A percentile compares a stretch with the other conserved stretches of the same genome.
Conservation (phyloP, 2,329 filamentous ascomycete genomes). For the Arthrinium phaeospermum region DNA sequence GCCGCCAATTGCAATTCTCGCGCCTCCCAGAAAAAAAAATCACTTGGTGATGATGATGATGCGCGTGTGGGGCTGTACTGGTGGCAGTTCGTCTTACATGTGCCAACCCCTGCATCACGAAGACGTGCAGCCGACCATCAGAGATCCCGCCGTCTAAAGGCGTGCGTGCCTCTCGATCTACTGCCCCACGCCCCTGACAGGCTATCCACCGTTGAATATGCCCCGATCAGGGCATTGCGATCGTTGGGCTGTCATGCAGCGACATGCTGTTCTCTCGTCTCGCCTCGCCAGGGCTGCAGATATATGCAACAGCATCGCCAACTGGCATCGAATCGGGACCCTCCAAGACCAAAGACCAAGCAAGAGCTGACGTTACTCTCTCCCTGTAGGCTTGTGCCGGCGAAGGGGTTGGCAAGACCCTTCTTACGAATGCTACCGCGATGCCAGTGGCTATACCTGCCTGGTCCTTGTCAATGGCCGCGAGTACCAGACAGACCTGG, state of each 20-base stretch:
- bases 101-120: slow-evolving; percentile 40
- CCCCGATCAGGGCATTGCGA: slow-evolving; percentile 28
- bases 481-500: slow-evolving; percentile 90
- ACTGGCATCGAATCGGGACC: slow-evolving; percentile 31
- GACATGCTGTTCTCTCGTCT: slow-evolving; percentile 29
- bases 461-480: slow-evolving; percentile 94
- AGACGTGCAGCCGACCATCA: slow-evolving; percentile 39
- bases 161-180: slow-evolving; percentile 28
- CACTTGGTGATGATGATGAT: slow-evolving; percentile 40
- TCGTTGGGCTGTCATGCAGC: slow-evolving; percentile 41
- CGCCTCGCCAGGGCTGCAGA: slow-evolving; percentile 39
- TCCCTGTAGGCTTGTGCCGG: slow-evolving; percentile 80
- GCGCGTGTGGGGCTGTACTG: slow-evolving; percentile 35
- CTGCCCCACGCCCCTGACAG: slow-evolving; percentile 36
- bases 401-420: slow-evolving; percentile 94
- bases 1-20: slow-evolving; percentile 22
- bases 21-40: slow-evolving; percentile 29
- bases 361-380: slow-evolving; percentile 37
- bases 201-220: slow-evolving; percentile 21
- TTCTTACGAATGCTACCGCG: slow-evolving; percentile 81
- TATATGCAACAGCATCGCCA: slow-evolving; percentile 29
- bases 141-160: slow-evolving; percentile 33
- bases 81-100: slow-evolving; percentile 42
- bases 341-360: slow-evolving; percentile 32
- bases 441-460: slow-evolving; percentile 80